Percentiles rank a stretch among this genome's conserved stretches.
phyloP scores from a whole-genome alignment of 1,139 yeast species.

The Suhomyces atakaporum region DNA sequence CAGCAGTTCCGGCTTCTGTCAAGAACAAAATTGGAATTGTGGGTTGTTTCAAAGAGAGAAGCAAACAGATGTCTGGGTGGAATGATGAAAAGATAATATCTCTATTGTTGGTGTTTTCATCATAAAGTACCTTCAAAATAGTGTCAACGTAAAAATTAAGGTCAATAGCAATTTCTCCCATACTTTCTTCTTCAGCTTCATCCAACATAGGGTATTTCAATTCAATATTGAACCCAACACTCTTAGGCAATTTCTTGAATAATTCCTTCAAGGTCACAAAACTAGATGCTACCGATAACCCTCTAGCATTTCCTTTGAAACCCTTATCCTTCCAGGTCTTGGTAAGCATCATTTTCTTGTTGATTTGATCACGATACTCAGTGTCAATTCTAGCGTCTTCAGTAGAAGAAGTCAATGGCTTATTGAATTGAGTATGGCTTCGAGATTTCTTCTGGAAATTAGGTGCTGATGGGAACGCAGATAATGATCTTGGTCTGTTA shows the following conservation, averaged over 20 bases:
- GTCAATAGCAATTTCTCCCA: constrained; percentile 84
- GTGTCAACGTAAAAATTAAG: constrained; percentile 87
- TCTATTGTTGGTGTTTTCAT: constrained; percentile 69
- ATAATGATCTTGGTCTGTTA: constrained; percentile 44
- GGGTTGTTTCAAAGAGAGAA: constrained; percentile 89
- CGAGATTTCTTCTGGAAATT: constrained; percentile 18
- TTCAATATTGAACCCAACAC: constrained; percentile 92
- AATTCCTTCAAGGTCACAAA: constrained; percentile 87
- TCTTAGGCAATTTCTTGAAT: constrained; percentile 75
- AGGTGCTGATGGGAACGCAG: constrained; percentile 40
- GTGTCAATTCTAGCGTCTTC: constrained; percentile 36
- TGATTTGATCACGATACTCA: constrained; percentile 42
- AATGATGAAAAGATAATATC: constrained; percentile 91
- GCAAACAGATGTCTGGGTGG: constrained; percentile 89
- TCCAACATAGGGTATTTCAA: constrained; percentile 95
- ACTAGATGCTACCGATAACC: constrained; percentile 85
- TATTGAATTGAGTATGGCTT: constrained; percentile 14
- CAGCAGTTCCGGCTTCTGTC: constrained; percentile 82
- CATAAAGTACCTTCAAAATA: constrained; percentile 77
- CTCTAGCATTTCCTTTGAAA: constrained; percentile 89
- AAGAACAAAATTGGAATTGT: constrained; percentile 85
- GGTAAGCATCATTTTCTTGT: constrained; percentile 79
- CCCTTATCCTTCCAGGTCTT: constrained; percentile 85
- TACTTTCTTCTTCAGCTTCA: constrained; percentile 85
- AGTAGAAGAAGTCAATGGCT: constrained; percentile 8